phyloP scores from a whole-genome alignment of 73 alveolate species.

The Tetrahymena malaccensis region DNA sequence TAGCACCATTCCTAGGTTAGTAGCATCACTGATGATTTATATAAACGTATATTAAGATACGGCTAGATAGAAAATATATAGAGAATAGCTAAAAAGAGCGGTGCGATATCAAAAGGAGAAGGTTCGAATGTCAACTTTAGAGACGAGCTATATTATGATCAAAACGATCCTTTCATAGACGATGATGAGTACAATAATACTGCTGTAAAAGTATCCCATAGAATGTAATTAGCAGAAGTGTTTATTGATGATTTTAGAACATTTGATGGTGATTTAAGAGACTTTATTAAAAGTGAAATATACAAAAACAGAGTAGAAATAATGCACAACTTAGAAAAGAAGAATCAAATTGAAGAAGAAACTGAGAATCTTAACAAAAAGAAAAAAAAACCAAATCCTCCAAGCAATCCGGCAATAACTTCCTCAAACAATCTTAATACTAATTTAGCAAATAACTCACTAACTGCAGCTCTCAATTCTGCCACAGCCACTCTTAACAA shows the following conservation, averaged over 20 bases:
- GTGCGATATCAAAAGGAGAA: not conserved
- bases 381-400: not conserved
- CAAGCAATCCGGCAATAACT: not conserved
- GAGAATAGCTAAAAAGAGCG: not conserved
- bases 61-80: not conserved
- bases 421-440: not conserved
- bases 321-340: not conserved
- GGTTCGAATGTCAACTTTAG: not conserved
- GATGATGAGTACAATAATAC: not conserved
- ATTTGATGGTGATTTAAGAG: not conserved
- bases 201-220: not conserved
- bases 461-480: not conserved
- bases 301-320: not conserved
- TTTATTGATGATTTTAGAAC: not conserved
- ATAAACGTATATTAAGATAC: not conserved
- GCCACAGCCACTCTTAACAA: not conserved
- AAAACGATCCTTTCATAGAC: not conserved
- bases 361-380: not conserved
- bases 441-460: not conserved
- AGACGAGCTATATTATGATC: not conserved
- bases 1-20: not conserved
- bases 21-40: not conserved
- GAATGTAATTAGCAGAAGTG: not conserved
- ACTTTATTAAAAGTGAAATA: not conserved
- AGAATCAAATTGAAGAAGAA: not conserved